These are phyloP conservation scores for Citrullus colocynthis DNA, from an alignment of 306 rosid species.

Conservation along the genomic window DNA sequence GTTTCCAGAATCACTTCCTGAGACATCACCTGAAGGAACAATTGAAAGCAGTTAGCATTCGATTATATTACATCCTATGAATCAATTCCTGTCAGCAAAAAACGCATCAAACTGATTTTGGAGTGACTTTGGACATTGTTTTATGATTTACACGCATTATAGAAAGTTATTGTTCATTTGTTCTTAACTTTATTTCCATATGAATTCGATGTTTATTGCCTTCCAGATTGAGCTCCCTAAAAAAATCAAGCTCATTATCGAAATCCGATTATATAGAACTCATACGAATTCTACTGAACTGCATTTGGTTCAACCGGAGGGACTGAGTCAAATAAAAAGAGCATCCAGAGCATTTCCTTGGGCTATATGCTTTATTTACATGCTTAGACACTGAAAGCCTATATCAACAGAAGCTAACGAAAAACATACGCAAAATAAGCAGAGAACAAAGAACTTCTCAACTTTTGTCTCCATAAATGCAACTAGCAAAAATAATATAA, in stretches of 20 bases:
- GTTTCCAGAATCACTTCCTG: conserved; percentile 34
- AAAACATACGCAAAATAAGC: neutral
- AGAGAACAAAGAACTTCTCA: neutral
- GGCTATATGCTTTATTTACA: neutral
- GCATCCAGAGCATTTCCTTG: neutral
- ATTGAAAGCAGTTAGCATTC: conserved; percentile 14
- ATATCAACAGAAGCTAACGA: neutral
- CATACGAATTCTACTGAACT: neutral
- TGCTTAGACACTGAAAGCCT: neutral
- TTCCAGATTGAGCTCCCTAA: neutral
- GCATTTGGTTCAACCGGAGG: neutral
- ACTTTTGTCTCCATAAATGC: neutral
- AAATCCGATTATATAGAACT: neutral
- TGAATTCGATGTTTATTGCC: neutral
- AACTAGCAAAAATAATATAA: neutral
- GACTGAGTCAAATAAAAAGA: neutral
- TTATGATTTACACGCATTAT: neutral
- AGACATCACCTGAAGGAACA: conserved; percentile 32
- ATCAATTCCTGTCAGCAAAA: neutral
- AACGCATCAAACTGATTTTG: neutral
- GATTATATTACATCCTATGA: neutral
- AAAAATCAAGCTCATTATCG: neutral
- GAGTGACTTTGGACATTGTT: neutral
- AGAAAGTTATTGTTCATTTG: neutral
- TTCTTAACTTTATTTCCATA: neutral